phyloP scores from a whole-genome alignment of 1,139 yeast genomes.

The Lizanozyma gosingica region DNA sequence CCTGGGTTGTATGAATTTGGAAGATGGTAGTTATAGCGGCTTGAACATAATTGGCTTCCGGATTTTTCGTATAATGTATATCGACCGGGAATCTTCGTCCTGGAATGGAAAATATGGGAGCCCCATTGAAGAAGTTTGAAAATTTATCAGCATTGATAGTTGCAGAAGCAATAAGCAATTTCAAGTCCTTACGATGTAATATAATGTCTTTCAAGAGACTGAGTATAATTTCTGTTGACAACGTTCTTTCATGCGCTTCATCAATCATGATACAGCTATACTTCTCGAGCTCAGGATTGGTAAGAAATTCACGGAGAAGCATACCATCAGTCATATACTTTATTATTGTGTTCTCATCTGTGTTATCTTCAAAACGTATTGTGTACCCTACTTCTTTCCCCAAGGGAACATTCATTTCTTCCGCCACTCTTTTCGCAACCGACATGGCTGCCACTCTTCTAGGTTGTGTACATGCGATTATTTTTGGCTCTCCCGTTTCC shows the following conservation, averaged over 20 bases:
- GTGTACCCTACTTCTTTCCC: slow-evolving; percentile 86
- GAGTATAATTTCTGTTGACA: slow-evolving; percentile 83
- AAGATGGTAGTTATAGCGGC: slow-evolving; percentile 81
- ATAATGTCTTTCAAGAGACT: slow-evolving; percentile 73
- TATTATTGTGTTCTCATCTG: slow-evolving; percentile 54
- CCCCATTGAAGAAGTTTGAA: slow-evolving; percentile 66
- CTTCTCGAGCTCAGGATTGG: slow-evolving; percentile 57
- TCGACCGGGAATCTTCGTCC: slow-evolving; percentile 90
- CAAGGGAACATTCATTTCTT: slow-evolving; percentile 62
- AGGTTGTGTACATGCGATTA: slow-evolving; percentile 91
- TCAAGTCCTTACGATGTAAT: slow-evolving; percentile 55
- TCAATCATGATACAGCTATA: slow-evolving; percentile 88
- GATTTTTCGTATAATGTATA: slow-evolving; percentile 73
- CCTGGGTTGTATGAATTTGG: slow-evolving; percentile 67
- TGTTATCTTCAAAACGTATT: slow-evolving; percentile 75
- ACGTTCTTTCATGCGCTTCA: slow-evolving; percentile 94
- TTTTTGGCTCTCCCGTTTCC: slow-evolving; percentile 17
- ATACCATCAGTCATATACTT: slow-evolving; percentile 95
- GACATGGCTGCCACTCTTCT: slow-evolving; percentile 93
- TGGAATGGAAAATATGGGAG: slow-evolving; percentile 83
- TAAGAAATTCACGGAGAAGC: slow-evolving; percentile 73
- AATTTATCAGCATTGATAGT: slow-evolving; percentile 88
- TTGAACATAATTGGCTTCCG: slow-evolving; percentile 83
- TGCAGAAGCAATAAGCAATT: slow-evolving; percentile 80
- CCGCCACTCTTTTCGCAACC: slow-evolving; percentile 86